Evolutionary conservation across 2,329 filamentous ascomycete species (phyloP).

Genomic region (Aspergillus brunneoviolaceus): DNA sequence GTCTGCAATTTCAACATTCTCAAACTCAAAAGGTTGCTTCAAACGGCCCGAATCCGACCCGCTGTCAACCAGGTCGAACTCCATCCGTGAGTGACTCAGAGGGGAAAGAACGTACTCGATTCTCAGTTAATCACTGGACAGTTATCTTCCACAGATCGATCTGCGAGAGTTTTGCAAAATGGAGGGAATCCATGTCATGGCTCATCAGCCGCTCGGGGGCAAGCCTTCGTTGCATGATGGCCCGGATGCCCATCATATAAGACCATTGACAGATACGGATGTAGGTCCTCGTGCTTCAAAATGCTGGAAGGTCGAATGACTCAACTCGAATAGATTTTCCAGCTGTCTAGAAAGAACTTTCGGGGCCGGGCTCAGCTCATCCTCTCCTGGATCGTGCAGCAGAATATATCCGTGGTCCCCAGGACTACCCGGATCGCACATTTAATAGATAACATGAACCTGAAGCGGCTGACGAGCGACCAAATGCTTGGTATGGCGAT

Average conservation of each 20-base stretch:
- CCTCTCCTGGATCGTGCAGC: not conserved
- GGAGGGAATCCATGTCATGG: not conserved
- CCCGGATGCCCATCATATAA: no score
- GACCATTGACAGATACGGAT: not conserved
- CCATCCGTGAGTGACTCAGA: not conserved
- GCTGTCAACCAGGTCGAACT: constrained; percentile 2
- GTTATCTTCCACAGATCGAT: not conserved
- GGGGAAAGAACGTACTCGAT: not conserved
- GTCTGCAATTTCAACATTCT: constrained; percentile 1
- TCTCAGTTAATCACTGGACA: not conserved
- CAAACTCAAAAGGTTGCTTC: not conserved
- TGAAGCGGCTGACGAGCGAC: not conserved
- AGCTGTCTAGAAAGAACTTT: not conserved
- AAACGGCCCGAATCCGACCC: not conserved
- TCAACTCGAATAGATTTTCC: not conserved
- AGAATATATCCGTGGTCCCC: not conserved
- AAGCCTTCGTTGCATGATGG: not conserved
- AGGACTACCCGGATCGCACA: not conserved
- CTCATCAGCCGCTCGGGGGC: constrained; percentile 2
- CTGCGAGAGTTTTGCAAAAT: not conserved
- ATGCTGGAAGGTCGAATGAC: not conserved
- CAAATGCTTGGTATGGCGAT: not conserved
- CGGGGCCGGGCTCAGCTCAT: not conserved
- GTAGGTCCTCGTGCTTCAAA: not conserved
- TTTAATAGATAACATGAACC: not conserved